phyloP scores from a whole-genome alignment of 441 rosid species.

The Populus hybrid region DNA sequence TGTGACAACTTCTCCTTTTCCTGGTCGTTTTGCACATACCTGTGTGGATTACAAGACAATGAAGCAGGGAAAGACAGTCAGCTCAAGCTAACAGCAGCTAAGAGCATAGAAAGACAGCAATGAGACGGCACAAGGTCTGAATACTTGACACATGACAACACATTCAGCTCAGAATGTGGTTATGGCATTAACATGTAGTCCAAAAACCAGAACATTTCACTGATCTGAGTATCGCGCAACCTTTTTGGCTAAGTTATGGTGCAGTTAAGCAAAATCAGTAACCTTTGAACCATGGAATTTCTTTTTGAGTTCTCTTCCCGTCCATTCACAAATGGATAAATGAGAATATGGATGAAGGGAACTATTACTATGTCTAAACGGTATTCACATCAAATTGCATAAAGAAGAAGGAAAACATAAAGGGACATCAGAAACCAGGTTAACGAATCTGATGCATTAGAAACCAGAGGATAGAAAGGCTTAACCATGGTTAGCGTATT shows the following conservation, averaged over 20 bases:
- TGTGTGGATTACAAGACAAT: conserved; percentile 27
- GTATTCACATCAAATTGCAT: neutral
- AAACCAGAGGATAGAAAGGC: neutral
- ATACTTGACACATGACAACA: neutral
- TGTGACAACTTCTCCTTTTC: conserved; percentile 88
- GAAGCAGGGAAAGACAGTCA: neutral
- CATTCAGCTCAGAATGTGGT: neutral
- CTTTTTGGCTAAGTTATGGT: neutral
- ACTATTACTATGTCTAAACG: neutral
- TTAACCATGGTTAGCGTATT: neutral
- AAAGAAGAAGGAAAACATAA: neutral
- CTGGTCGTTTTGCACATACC: conserved; percentile 70
- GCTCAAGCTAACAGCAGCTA: neutral
- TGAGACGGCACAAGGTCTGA: neutral
- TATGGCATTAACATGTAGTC: neutral
- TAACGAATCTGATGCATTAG: neutral
- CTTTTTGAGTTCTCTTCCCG: neutral
- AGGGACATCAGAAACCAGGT: neutral
- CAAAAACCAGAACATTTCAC: neutral
- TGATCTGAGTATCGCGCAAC: neutral
- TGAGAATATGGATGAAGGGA: neutral
- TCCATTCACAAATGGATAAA: neutral
- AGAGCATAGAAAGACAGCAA: neutral
- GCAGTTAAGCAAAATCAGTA: neutral
- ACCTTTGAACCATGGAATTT: neutral